Base-by-base conservation (phyloP, 768 basidiomycete species). In the Leucocoprinus leucothites region DNA sequence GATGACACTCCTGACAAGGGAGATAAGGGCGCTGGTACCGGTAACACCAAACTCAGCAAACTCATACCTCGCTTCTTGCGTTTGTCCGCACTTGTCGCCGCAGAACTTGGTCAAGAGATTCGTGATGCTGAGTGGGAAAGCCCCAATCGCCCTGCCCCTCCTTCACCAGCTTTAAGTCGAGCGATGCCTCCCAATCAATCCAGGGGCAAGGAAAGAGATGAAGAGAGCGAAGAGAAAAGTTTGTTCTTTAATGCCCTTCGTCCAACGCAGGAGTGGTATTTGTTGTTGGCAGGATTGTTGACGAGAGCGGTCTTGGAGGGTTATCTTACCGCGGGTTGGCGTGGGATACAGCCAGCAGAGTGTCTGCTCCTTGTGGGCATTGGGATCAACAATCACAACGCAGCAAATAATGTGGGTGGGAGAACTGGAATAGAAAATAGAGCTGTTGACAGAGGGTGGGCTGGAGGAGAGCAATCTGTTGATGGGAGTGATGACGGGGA, bases 291-390 rank as follows among this genome's bases (percentile, higher is more conserved):
- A 0, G 85, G 88, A 1, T 72, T 95, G 21, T 73, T 92, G 25
- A 91, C 91, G 4, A 81, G 91, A n/a, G 90, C 90, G 0, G 87
- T 85, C 18, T 69, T 94, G 49, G 91, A 95, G 63, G 92, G 92
- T 0, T 94, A 94, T 64, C 75, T 94, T 43, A 85, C 84, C 1
- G 86, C 84, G 9, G 86, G 87, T 0, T 95, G 92, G 92, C 79
- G 77, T 25, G 91, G 92, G 0, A 70, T 80, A 1, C 80, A 84
- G 36, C 83, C 86, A 4, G 78, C 85, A 9, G 86, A 90, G 62
- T 82, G 86, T 57, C 68, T 94, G 53, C 69, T 94, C 46, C 83
- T 85, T 1, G 79, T 93, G 21, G 92, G 91, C 1, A 69, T 88
- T 42, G 82, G 84, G 7, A 69, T 79, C 19, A 66, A 66, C 25